Evolutionary conservation across 305 asterid genomes (phyloP), one percentile per base, ranked within the genome.

Genomic region (Fraxinus ornus): DNA sequence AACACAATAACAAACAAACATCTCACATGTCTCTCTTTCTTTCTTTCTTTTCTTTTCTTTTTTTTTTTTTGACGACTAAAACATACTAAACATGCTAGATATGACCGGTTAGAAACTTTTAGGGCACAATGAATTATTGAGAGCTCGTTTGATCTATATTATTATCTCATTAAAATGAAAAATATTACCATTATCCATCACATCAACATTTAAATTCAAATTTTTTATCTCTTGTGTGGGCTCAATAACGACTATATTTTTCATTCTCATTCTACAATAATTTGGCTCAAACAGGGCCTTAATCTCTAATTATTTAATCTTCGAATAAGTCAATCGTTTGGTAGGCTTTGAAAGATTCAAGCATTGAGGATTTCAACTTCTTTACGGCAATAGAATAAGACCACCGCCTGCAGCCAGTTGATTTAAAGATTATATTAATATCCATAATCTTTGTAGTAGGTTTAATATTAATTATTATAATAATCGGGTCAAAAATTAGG

Each of bases 261-360:
- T 30, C 33, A 30, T 30, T 30, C 33, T 30, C 4, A 30, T 30
- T 30, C 33, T 30, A 30, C 33, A 30, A 30, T 30, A 30, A 30
- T 30, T 2, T 30, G 33, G 4, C 33, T 30, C 33, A 30, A 30
- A 30, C 33, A 3, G 44, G 8, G 44, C 39, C 39, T 36, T 36
- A 36, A 36, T 36, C 41, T 36, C 41, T 6, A 36, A 36, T 6
- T 7, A 7, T 6, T 36, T 7, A 36, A 36, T 36, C 41, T 36
- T 36, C 2, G 41, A 36, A 7, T 36, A 36, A 1, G 41, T 36
- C 41, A 36, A 36, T 36, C 7, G 41, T 49, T 49, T 55, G 89
- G 83, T 90, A 85, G 90, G 90, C 87, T 52, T 86, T 85, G 89
- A 87, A 84, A 86, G 68, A 62, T 80, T 83, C 79, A 76, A 36